Base-by-base conservation (phyloP, 2,329 filamentous ascomycete species). In the Hymenoscyphus albidus region DNA sequence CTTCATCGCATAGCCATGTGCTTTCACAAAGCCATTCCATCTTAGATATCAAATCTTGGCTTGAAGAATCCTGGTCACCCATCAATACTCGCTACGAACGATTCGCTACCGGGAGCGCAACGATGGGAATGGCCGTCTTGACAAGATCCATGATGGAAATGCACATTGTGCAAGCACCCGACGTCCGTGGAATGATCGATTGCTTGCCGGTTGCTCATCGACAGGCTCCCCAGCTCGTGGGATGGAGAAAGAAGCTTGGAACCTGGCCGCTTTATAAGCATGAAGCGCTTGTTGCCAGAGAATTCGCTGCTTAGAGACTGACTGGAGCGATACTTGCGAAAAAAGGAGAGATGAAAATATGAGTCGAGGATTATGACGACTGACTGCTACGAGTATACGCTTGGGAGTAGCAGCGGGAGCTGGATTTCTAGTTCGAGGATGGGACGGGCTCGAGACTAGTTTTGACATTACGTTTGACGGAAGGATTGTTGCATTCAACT, bases 211-310 rank as follows among this genome's bases (percentile, higher is more conserved):
- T 76, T n/a, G 71, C 71, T 18, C 62, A 71, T 39, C 63, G 57
- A 16, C 55, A 61, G 13, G 58, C 56, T 14, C 35, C 16, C 54
- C 51, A 32, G 1, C 71, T 70, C 44, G 55, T 72, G 22, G 74
- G 73, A 7, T 72, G 70, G 63, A 72, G 73, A 58, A 68, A 68
- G 40, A 76, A 77, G 63, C 64, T 74, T 38, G 65, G 68, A 18
- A 78, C 75, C 13, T 77, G 75, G 75, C 74, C 75, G 35, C 61
- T 72, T 27, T 66, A 64, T n/a, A 72, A 72, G 66, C 62, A 70
- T 61, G 69, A 74, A 59, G 65, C 63, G 31, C 32, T 69, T 62
- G 63, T 63, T 40, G 62, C 64, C 61, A 71, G 63, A 40, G 58
- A 70, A 60, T 71, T 70, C 65, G 67, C 64, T 59, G 66, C 67